Evolutionary conservation across 2,329 filamentous ascomycete species (phyloP), one percentile per base, ranked within the genome.

Genomic region (Thelonectria discophora): DNA sequence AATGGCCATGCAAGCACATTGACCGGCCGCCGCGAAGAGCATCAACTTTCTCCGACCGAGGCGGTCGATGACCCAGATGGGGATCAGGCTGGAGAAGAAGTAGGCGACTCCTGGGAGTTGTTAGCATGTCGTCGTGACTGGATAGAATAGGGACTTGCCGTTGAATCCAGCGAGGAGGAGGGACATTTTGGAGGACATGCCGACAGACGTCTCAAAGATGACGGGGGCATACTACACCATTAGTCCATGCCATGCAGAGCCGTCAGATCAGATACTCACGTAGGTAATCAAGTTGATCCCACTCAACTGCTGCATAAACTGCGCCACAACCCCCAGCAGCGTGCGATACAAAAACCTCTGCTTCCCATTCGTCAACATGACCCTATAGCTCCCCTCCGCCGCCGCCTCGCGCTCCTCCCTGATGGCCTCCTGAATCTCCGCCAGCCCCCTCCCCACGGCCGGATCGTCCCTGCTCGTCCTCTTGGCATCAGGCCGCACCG

Each of bases 31-130:
- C 1, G 75, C 74, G 20, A 78, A 86, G 71, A 88, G 80, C 81
- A 88, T 85, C 72, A 88, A 78, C 69, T 86, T 86, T 9, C 86
- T 78, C 5, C 86, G 80, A 17, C 86, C 86, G 64, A 82, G 81
- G 2, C 72, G 71, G 37, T 77, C 75, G 27, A 77, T 75, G 21
- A 75, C 57, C 72, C 74, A 77, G 34, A 77, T 75, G 0, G 74
- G 73, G 2, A 77, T 68, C 4, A 70, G 64, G n/a, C 70, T 72
- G 1, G 70, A 71, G 18, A 77, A 49, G 43, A 76, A 75, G 62
- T 76, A 76, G 1, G 73, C 72, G n/a, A 77, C 63, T 11, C 80
- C 27, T 30, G 7, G 5, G 27, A 9, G 7, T 2, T 2, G 7
- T 30, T 30, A 30, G 27, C 8, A 7, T 7, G 7, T 24, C 27